Percentiles rank a stretch among this genome's conserved stretches.
Evolutionary conservation across 2,329 filamentous ascomycete species (phyloP).

Genomic region (Paecilomyces dactylethromorphus): DNA sequence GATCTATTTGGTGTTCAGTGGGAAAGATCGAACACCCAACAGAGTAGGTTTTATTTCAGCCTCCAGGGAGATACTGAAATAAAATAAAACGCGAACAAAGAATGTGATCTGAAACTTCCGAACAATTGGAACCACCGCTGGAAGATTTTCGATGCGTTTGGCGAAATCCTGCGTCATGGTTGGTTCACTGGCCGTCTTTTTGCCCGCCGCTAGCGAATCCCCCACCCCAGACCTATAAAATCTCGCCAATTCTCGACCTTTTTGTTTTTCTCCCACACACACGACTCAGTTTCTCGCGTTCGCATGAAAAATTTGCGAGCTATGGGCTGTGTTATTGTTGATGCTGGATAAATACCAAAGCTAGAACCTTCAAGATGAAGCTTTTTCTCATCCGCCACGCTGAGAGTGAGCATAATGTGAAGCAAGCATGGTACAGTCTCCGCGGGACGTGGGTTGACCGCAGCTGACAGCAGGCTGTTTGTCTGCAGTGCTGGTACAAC

Average conservation of each 20-base stretch:
- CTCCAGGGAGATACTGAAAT: not conserved
- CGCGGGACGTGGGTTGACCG: conserved; percentile 1
- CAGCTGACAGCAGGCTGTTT: conserved; percentile 1
- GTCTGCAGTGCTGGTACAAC: conserved; percentile 63
- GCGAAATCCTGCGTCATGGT: conserved; percentile 1
- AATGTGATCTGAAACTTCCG: not conserved
- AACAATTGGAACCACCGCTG: not conserved
- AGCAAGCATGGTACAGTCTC: conserved; percentile 59
- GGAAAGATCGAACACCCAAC: not conserved
- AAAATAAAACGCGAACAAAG: not conserved
- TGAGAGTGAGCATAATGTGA: conserved; percentile 86
- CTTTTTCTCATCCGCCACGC: conserved; percentile 79
- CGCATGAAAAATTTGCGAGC: not conserved
- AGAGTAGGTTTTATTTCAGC: not conserved
- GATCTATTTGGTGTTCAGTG: not conserved
- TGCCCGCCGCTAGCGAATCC: not conserved
- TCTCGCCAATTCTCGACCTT: not conserved
- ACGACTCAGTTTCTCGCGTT: not conserved
- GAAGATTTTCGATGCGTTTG: conserved; percentile 19
- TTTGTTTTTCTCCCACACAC: not conserved
- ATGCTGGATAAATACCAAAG: not conserved
- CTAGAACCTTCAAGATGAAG: conserved; percentile 39
- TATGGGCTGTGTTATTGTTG: not conserved
- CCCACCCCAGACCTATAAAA: not conserved
- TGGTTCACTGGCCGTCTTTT: not conserved